Evolutionary conservation across 805 yeast genomes (phyloP).

Genomic region (Sungouiella thailandica): DNA sequence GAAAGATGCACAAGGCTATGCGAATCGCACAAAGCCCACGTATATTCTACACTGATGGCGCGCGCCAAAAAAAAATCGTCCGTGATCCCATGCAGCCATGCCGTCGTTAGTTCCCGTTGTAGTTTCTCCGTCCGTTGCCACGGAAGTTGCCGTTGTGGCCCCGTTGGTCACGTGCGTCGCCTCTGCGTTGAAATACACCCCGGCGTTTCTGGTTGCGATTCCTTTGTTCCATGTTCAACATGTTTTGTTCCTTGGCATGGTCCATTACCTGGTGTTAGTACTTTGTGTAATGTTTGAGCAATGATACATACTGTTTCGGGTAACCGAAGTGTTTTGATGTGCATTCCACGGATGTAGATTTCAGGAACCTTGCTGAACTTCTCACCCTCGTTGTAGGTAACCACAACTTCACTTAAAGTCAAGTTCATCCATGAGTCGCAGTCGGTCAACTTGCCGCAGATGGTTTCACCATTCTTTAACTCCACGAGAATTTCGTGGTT

Average conservation of each 20-base stretch:
- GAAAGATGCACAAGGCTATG: too few relatives aligned
- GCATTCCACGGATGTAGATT: slow-evolving; percentile 79
- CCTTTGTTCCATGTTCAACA: slow-evolving; percentile 46
- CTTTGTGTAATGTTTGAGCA: too few relatives aligned
- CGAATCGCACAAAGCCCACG: too few relatives aligned
- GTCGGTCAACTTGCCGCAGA: slow-evolving; percentile 76
- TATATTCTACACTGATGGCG: too few relatives aligned
- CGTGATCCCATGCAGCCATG: too few relatives aligned
- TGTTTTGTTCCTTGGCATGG: slow-evolving; percentile 63
- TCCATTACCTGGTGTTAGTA: slow-evolving; percentile 47
- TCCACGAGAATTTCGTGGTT: slow-evolving; percentile 85
- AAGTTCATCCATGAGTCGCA: slow-evolving; percentile 97
- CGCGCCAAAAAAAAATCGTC: too few relatives aligned
- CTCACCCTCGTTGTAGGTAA: slow-evolving; percentile 58
- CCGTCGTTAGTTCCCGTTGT: background rate
- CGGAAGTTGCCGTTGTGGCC: slow-evolving; percentile 6
- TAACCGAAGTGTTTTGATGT: slow-evolving; percentile 70
- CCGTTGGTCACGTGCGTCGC: slow-evolving; percentile 20
- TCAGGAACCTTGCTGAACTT: slow-evolving; percentile 61
- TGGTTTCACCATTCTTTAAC: slow-evolving; percentile 84
- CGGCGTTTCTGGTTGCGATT: slow-evolving; percentile 41
- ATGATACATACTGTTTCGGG: slow-evolving; percentile 49
- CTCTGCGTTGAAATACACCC: slow-evolving; percentile 31
- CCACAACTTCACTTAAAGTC: slow-evolving; percentile 71
- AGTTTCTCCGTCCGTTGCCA: slow-evolving; percentile 7